These are phyloP conservation scores for Penicillium macrosclerotiorum DNA, from an alignment of 495 filamentous ascomycete species.

Conservation along the genomic window DNA sequence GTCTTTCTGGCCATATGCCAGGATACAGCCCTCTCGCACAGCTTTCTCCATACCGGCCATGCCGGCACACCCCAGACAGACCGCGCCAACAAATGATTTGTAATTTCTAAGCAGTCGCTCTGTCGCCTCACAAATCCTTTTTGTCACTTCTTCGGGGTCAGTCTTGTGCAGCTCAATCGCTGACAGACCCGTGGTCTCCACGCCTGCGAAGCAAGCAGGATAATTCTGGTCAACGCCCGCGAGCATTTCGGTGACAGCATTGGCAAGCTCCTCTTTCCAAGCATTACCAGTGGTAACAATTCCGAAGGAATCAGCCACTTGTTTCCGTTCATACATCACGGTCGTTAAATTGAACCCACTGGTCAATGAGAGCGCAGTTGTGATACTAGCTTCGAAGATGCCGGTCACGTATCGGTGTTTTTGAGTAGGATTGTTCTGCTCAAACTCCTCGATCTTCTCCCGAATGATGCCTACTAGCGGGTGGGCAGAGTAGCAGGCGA, in stretches of 20 bases:
- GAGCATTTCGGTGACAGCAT: slow-evolving; percentile 57
- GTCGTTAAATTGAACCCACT: slow-evolving; percentile 37
- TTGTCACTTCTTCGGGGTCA: slow-evolving; percentile 60
- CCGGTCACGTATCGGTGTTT: slow-evolving; percentile 64
- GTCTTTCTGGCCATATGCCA: slow-evolving; percentile 58
- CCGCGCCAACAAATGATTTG: slow-evolving; percentile 39
- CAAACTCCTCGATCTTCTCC: slow-evolving; percentile 29
- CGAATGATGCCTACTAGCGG: slow-evolving; percentile 68
- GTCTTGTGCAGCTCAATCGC: slow-evolving; percentile 77
- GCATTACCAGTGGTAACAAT: slow-evolving; percentile 85
- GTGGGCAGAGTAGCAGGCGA: slow-evolving; percentile 89
- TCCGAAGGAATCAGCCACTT: slow-evolving; percentile 63
- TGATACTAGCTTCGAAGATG: slow-evolving; percentile 82
- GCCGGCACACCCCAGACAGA: slow-evolving; percentile 79
- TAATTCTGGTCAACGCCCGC: slow-evolving; percentile 19
- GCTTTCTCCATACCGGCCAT: slow-evolving; percentile 88
- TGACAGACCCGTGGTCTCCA: slow-evolving; percentile 79
- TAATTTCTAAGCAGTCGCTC: slow-evolving; percentile 57
- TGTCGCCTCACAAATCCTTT: slow-evolving; percentile 67
- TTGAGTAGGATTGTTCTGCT: slow-evolving; percentile 14
- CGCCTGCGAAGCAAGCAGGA: slow-evolving; percentile 63
- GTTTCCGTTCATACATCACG: slow-evolving; percentile 18
- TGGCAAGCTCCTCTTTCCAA: slow-evolving; percentile 71
- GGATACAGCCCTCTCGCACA: slow-evolving; percentile 66
- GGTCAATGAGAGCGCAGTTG: slow-evolving; percentile 51